Evolutionary conservation across 1,284 basidiomycete species (phyloP).

Genomic region (Paramarasmius palmivorus): DNA sequence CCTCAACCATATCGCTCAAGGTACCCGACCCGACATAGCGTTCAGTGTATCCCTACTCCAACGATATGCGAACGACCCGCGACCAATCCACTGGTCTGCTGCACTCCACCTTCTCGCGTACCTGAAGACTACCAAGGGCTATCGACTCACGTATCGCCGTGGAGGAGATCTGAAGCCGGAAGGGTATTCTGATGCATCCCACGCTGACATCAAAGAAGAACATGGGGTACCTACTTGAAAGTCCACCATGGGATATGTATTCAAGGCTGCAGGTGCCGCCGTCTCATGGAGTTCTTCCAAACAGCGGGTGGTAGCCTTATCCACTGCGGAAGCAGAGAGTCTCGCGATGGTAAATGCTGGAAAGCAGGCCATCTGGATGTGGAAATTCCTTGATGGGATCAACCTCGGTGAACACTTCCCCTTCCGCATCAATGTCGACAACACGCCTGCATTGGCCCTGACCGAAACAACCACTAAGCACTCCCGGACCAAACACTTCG

Average conservation of each 20-base stretch:
- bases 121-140: background rate
- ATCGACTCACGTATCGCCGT: background rate
- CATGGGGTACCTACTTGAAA: background rate
- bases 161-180: no score
- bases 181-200: background rate
- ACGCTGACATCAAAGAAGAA: constrained; percentile 1
- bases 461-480: no score
- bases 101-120: background rate
- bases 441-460: no score
- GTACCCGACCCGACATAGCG: background rate
- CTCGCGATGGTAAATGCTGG: constrained; percentile 21
- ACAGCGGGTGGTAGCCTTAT: constrained; percentile 23
- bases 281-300: constrained; percentile 18
- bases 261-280: constrained; percentile 17
- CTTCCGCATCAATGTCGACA: no score
- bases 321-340: constrained; percentile 29
- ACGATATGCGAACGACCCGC: background rate
- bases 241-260: constrained; percentile 22
- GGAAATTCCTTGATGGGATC: constrained; percentile 15
- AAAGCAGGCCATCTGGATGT: constrained; percentile 22
- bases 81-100: constrained; percentile 5
- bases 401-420: no score
- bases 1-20: constrained; percentile 2
- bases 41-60: background rate
- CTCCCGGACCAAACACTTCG: no score